phyloP scores from a whole-genome alignment of 2,329 filamentous ascomycete species.

The Hypoxylon sp. region DNA sequence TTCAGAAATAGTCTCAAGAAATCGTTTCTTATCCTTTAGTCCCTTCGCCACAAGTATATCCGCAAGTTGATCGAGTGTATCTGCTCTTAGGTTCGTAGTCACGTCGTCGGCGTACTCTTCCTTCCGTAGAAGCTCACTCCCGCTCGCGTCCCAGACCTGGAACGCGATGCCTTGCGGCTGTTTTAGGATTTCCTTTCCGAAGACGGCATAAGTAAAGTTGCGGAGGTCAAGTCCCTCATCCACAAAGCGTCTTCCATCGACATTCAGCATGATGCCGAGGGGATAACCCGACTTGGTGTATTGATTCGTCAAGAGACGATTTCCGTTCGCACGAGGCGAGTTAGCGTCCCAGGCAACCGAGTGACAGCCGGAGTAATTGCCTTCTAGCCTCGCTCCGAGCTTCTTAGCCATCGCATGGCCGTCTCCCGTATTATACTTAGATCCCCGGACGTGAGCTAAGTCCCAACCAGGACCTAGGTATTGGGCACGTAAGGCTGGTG shows the following conservation, averaged over 20 bases:
- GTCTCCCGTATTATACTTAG: constrained; percentile 75
- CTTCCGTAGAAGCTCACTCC: constrained; percentile 66
- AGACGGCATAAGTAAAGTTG: constrained; percentile 78
- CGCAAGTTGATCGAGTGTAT: constrained; percentile 69
- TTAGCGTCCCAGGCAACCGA: constrained; percentile 76
- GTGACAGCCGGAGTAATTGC: constrained; percentile 77
- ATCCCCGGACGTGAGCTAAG: constrained; percentile 72
- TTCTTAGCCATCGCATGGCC: constrained; percentile 68
- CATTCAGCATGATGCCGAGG: constrained; percentile 75
- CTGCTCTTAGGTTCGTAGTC: constrained; percentile 66
- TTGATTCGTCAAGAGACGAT: constrained; percentile 74
- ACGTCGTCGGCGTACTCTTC: constrained; percentile 75
- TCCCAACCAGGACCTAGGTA: constrained; percentile 74
- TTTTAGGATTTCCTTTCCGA: constrained; percentile 72
- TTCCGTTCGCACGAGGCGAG: constrained; percentile 67
- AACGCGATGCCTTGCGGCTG: constrained; percentile 73
- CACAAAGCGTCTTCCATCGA: constrained; percentile 71
- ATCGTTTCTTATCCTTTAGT: constrained; percentile 61
- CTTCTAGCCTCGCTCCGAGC: constrained; percentile 65
- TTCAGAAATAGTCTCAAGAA: constrained; percentile 66
- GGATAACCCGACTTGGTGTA: constrained; percentile 80
- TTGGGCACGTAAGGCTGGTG: constrained; percentile 68
- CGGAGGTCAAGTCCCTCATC: constrained; percentile 76
- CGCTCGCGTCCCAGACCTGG: constrained; percentile 74
- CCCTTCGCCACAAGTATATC: constrained; percentile 63